Evolutionary conservation across 2,329 filamentous ascomycete genomes (phyloP).

Genomic region (Trichocomaceae sp.): DNA sequence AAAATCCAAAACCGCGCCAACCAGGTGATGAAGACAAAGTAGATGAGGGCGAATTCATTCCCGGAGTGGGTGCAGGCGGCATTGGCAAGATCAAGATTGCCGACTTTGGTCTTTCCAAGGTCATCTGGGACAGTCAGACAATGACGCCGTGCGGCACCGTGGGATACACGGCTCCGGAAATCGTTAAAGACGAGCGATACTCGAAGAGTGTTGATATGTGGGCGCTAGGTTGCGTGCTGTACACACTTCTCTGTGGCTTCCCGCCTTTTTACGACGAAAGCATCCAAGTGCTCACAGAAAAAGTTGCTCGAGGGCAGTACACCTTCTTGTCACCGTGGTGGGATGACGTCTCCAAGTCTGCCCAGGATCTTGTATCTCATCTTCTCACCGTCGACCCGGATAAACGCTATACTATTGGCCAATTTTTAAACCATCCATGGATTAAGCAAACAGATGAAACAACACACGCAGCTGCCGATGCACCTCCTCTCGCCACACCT

Average conservation of each 20-base stretch:
- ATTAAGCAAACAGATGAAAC: slow-evolving; percentile 65
- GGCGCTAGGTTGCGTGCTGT: slow-evolving; percentile 93
- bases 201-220: slow-evolving; percentile 99
- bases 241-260: slow-evolving; percentile 94
- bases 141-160: slow-evolving; percentile 99
- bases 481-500: slow-evolving; percentile 65
- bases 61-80: slow-evolving; percentile 73
- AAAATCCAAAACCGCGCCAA: slow-evolving; percentile 69
- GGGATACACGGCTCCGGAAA: slow-evolving; percentile 95
- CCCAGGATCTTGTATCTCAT: slow-evolving; percentile 89
- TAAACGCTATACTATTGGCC: slow-evolving; percentile 84
- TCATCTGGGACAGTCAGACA: slow-evolving; percentile 96
- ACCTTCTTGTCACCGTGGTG: slow-evolving; percentile 98
- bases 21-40: slow-evolving; percentile 95
- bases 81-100: slow-evolving; percentile 96
- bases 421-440: slow-evolving; percentile 95
- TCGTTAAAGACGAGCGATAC: slow-evolving; percentile 97
- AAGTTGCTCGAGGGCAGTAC: slow-evolving; percentile 93
- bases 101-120: slow-evolving; percentile 94
- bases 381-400: slow-evolving; percentile 90
- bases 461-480: slow-evolving; percentile 61
- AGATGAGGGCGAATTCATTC: slow-evolving; percentile 89
- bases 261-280: slow-evolving; percentile 98
- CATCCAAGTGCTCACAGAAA: slow-evolving; percentile 93
- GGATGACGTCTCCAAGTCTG: slow-evolving; percentile 95